These are phyloP conservation scores for Anisodus tanguticus DNA, from an alignment of 257 asterid genomes.

Conservation along the genomic window DNA sequence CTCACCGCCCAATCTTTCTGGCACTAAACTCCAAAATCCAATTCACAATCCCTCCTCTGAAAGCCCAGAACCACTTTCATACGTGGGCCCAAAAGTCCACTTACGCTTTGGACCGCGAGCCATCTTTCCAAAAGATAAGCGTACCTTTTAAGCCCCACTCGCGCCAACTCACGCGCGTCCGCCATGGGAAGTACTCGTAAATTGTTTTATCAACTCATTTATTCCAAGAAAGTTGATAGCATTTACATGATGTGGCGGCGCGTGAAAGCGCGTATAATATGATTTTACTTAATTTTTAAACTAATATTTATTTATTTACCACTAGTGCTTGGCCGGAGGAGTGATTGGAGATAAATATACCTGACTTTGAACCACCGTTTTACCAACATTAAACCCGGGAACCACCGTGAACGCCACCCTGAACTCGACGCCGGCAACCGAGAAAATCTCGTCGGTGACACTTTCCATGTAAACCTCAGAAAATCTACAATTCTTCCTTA, in stretches of 20 bases:
- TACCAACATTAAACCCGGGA: constrained; percentile 86
- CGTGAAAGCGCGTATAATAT: constrained; percentile 29
- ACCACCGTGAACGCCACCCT: constrained; percentile 90
- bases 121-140: constrained; percentile 34
- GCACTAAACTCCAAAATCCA: constrained; percentile 42
- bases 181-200: background rate
- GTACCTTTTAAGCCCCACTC: background rate
- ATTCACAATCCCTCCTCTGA: constrained; percentile 39
- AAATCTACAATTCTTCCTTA: constrained; percentile 52
- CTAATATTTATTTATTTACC: background rate
- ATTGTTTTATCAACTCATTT: background rate
- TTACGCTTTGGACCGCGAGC: constrained; percentile 35
- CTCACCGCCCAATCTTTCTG: constrained; percentile 35
- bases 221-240: background rate
- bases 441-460: constrained; percentile 64
- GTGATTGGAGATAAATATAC: constrained; percentile 63
- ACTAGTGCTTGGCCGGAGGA: constrained; percentile 42
- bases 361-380: constrained; percentile 86
- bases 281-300: too few species aligned
- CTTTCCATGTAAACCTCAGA: constrained; percentile 92
- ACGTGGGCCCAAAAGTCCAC: constrained; percentile 47
- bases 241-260: constrained; percentile 37
- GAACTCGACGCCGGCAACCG: constrained; percentile 53
- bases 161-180: constrained; percentile 39
- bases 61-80: constrained; percentile 8